Evolutionary conservation across 768 basidiomycete genomes (phyloP).

Genomic region (Cystofilobasidium macerans): DNA sequence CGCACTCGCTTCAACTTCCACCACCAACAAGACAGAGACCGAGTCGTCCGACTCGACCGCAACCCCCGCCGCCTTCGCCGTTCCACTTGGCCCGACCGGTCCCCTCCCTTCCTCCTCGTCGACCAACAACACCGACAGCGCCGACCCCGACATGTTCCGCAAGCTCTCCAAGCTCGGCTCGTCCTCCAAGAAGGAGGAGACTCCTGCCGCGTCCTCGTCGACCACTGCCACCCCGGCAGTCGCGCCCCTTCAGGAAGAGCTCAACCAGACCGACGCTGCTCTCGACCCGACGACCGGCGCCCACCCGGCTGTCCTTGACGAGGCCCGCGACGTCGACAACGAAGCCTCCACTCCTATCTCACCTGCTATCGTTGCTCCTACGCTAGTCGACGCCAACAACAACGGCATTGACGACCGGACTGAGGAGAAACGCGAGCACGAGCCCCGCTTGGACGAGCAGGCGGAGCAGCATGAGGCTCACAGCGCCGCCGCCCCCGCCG

Average conservation of each 20-base stretch:
- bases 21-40: too few species aligned
- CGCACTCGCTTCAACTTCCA: background rate
- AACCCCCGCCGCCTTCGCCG: background rate
- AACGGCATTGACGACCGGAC: too few species aligned
- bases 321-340: background rate
- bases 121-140: background rate
- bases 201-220: background rate
- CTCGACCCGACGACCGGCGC: conserved; percentile 3
- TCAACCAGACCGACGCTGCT: background rate
- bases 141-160: conserved; percentile 2
- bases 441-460: background rate
- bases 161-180: background rate
- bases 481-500: background rate
- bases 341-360: background rate
- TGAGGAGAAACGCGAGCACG: background rate
- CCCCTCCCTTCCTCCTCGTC: background rate
- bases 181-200: background rate
- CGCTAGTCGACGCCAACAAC: too few species aligned
- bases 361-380: background rate
- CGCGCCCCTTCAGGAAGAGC: background rate
- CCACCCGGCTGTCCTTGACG: background rate
- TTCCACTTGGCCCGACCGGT: too few species aligned
- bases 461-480: background rate
- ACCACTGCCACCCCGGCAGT: background rate
- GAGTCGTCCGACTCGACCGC: too few species aligned